phyloP scores from a whole-genome alignment of 2,329 filamentous ascomycete genomes.

The Epichloe uncinata region DNA sequence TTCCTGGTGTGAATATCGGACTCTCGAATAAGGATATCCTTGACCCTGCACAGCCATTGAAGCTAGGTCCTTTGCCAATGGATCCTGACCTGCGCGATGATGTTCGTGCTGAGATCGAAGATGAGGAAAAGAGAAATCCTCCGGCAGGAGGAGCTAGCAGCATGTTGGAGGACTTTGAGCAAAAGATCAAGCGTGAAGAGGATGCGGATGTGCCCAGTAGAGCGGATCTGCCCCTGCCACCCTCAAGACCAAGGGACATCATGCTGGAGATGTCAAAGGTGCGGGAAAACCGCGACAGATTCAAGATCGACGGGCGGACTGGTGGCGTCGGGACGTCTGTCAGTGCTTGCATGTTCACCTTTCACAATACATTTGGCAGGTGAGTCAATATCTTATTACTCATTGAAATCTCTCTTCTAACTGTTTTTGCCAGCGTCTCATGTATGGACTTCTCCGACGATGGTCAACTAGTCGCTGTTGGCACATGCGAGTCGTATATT shows the following conservation, averaged over 20 bases:
- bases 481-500: constrained; percentile 90
- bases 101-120: constrained; percentile 72
- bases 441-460: constrained; percentile 94
- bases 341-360: constrained; percentile 94
- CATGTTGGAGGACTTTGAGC: constrained; percentile 77
- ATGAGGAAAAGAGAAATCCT: constrained; percentile 69
- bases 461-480: constrained; percentile 71
- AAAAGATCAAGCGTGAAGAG: constrained; percentile 79
- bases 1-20: constrained; percentile 49
- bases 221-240: constrained; percentile 71
- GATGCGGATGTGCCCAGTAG: constrained; percentile 70
- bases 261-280: constrained; percentile 90
- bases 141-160: constrained; percentile 57
- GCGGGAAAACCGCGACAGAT: constrained; percentile 82
- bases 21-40: constrained; percentile 47
- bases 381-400: constrained; percentile 27
- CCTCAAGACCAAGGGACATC: constrained; percentile 79
- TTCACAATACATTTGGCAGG: constrained; percentile 92
- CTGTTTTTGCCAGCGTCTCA: constrained; percentile 49
- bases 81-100: constrained; percentile 74
- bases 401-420: background rate
- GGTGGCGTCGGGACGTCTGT: constrained; percentile 72
- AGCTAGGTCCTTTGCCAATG: constrained; percentile 71
- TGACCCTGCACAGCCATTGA: constrained; percentile 45
- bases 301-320: constrained; percentile 73